Evolutionary conservation across 129 eudicot genomes (phyloP).

Genomic region (Helianthus tuberosus): DNA sequence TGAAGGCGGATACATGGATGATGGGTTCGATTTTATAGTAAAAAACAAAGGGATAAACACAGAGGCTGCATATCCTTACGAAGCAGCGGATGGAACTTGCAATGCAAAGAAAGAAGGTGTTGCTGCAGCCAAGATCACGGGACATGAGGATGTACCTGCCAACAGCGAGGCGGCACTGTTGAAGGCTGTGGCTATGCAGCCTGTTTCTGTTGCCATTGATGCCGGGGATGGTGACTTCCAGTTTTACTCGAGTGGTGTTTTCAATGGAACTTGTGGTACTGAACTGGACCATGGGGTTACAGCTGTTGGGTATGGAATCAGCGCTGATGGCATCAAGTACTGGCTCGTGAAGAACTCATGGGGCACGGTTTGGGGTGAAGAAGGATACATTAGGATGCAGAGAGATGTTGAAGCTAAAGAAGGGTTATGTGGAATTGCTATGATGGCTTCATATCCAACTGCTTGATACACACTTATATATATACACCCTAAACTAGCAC

Average conservation of each 20-base stretch:
- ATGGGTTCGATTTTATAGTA: slow-evolving; percentile 61
- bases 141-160: slow-evolving; percentile 57
- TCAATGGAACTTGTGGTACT: slow-evolving; percentile 22
- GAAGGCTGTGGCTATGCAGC: slow-evolving; percentile 68
- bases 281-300: slow-evolving; percentile 22
- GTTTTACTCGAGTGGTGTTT: slow-evolving; percentile 48
- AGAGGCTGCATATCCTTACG: slow-evolving; percentile 63
- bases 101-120: background rate
- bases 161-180: slow-evolving; percentile 57
- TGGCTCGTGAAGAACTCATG: slow-evolving; percentile 25
- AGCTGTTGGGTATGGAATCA: slow-evolving; percentile 16
- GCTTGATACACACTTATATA: background rate
- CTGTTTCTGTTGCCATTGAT: slow-evolving; percentile 65
- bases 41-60: slow-evolving; percentile 29
- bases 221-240: slow-evolving; percentile 60
- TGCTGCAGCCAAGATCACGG: slow-evolving; percentile 25
- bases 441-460: slow-evolving; percentile 26
- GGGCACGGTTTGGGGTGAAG: slow-evolving; percentile 23
- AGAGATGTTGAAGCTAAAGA: slow-evolving; percentile 25
- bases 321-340: background rate
- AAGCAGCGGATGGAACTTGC: slow-evolving; percentile 40
- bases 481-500: background rate
- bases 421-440: slow-evolving; percentile 33
- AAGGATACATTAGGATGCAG: slow-evolving; percentile 29
- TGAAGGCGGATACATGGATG: slow-evolving; percentile 66